Base-by-base conservation (phyloP, 306 rosid genomes). In the Trifolium subterraneum region DNA sequence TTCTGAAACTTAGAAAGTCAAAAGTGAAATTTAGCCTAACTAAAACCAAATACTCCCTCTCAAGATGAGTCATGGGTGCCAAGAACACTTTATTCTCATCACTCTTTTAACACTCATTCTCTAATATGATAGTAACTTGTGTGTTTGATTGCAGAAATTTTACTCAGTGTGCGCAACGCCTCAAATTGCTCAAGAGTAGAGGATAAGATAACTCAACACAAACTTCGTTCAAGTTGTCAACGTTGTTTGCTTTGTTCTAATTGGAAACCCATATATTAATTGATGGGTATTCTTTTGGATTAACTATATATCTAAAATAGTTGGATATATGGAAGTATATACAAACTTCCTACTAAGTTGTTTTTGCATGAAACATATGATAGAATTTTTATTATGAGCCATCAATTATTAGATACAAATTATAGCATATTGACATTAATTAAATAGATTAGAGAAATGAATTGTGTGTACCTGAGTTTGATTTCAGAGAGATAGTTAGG, bases 181-280 rank as follows among this genome's bases (percentile, higher is more conserved):
- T 93, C 59, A 86, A 83, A 33, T 81, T 93, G 82, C 15, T 86
- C 6, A 90, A 81, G 90, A 88, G 44, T 47, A 65, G 61, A 33
- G 42, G 54, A 60, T 81, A 42, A 50, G 3, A n/a, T 8, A 52
- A 51, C 6, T 10, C n/a, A 54, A 23, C 20, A 54, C 33, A 70
- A 13, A 13, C 64, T 5, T 27, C 0, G 6, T 29, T 27, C 64
- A 27, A 12, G 11, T 11, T 51, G 55, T 7, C 22, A 18, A 51
- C 12, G 3, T 48, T 48, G 15, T 23, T 55, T 10, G 7, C 59
- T 51, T 1, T 51, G 12, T 11, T 52, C 19, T 23, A 55, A 22
- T 22, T 55, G 7, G 35, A 56, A 54, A 58, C n/a, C 16, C 64
- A 13, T 6, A 47, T 5, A 16, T 51, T 51, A 51, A 51, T 51